A percentile compares a stretch with the other conserved stretches of the same genome.
Conservation (phyloP, 2,329 filamentous ascomycete species). For the Ceratocystis variospora region DNA sequence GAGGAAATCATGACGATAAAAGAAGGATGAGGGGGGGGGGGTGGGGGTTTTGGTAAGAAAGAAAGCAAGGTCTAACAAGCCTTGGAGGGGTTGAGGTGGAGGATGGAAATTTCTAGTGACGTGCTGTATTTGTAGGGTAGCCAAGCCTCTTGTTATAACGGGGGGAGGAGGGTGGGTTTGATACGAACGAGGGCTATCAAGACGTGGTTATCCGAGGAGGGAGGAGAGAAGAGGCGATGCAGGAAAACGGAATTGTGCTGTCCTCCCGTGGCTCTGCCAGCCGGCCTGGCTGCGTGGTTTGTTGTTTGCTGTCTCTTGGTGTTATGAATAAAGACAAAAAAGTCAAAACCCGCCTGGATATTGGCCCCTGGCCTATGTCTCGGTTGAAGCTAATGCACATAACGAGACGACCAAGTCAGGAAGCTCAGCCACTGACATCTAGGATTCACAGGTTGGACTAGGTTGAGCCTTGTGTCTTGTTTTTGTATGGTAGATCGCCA, state of each 20-base stretch:
- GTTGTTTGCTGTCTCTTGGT: too few relatives aligned
- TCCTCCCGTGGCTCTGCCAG: too few relatives aligned
- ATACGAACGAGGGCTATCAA: background rate
- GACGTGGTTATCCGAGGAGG: background rate
- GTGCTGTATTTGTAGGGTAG: background rate
- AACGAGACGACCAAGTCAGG: background rate
- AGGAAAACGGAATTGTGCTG: background rate
- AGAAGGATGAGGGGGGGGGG: background rate
- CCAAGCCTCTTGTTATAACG: background rate
- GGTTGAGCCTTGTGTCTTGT: background rate
- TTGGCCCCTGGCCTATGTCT: background rate
- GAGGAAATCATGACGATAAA: background rate
- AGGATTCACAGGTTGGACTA: background rate
- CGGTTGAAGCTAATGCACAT: constrained; percentile 1
- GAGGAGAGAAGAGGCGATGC: background rate
- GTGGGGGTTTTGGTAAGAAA: background rate
- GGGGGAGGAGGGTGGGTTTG: background rate
- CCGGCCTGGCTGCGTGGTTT: too few relatives aligned
- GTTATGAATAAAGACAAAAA: background rate
- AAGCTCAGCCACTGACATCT: background rate
- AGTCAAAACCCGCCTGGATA: background rate
- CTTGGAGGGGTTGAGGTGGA: background rate
- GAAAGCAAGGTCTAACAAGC: background rate
- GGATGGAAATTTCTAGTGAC: background rate
- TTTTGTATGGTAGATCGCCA: background rate